These are phyloP conservation scores for Chaetomium fimeti DNA, from an alignment of 495 filamentous ascomycete species.

Conservation along the genomic window DNA sequence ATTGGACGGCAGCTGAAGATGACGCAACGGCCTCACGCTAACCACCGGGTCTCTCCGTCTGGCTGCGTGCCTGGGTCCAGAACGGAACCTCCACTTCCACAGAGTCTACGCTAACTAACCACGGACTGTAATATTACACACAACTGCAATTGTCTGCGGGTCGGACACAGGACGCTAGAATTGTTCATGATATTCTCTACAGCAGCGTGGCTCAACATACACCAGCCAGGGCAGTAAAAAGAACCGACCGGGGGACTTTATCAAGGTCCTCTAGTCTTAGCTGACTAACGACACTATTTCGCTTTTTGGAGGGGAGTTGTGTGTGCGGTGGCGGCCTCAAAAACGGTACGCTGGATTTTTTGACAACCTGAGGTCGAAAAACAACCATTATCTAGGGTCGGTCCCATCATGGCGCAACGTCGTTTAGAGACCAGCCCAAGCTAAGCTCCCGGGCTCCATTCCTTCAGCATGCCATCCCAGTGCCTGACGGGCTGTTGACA, in stretches of 20 bases:
- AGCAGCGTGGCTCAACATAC: neutral
- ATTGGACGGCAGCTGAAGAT: neutral
- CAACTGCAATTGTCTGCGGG: neutral
- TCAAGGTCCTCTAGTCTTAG: neutral
- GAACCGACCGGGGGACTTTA: neutral
- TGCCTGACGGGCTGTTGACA: no score
- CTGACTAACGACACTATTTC: neutral
- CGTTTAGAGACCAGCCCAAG: neutral
- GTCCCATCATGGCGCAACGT: no score
- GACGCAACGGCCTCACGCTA: slow-evolving; percentile 2
- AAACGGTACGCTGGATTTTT: no score
- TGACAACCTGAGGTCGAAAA: no score
- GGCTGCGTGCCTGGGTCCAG: neutral
- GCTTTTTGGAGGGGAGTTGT: slow-evolving; percentile 1
- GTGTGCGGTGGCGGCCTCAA: neutral
- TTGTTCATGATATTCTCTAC: slow-evolving; percentile 5
- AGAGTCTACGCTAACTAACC: neutral
- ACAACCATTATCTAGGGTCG: no score
- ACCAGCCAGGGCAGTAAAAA: neutral
- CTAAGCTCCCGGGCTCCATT: neutral
- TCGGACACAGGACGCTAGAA: neutral
- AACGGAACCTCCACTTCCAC: neutral
- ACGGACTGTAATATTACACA: neutral
- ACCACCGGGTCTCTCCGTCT: neutral
- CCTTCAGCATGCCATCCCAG: neutral